These are phyloP conservation scores for Talaromyces islandicus DNA, from an alignment of 2,329 filamentous ascomycete species.

Conservation along the genomic window DNA sequence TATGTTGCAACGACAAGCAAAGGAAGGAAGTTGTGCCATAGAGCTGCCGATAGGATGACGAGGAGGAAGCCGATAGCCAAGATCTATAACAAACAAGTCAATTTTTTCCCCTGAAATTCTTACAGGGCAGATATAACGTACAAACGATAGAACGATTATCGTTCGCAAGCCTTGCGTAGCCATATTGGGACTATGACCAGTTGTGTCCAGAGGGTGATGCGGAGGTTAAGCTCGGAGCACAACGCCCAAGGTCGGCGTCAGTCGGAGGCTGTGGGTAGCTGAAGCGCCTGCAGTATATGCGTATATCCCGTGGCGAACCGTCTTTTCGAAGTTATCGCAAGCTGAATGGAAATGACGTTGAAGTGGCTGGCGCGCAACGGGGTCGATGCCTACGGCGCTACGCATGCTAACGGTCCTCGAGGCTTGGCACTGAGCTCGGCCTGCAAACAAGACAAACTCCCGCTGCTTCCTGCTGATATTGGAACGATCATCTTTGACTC, in stretches of 20 bases:
- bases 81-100: conserved; percentile 47
- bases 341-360: neutral
- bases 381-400: neutral
- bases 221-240: conserved; percentile 1
- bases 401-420: neutral
- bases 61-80: conserved; percentile 98
- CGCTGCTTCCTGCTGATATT: neutral
- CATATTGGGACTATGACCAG: conserved; percentile 43
- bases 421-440: conserved; percentile 5
- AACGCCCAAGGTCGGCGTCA: neutral
- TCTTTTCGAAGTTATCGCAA: neutral
- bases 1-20: conserved; percentile 95
- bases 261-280: neutral
- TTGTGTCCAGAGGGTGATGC: conserved; percentile 7
- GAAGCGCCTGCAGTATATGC: neutral
- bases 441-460: conserved; percentile 12
- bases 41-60: conserved; percentile 93
- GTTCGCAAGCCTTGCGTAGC: conserved; percentile 79
- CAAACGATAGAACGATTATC: conserved; percentile 97
- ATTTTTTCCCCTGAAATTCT: neutral
- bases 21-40: conserved; percentile 92
- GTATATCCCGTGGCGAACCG: neutral
- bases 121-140: conserved; percentile 37
- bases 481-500: neutral
- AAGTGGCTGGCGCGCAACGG: neutral